phyloP scores from a whole-genome alignment of 805 yeast species.

The Helenozyma baotianmanensis region DNA sequence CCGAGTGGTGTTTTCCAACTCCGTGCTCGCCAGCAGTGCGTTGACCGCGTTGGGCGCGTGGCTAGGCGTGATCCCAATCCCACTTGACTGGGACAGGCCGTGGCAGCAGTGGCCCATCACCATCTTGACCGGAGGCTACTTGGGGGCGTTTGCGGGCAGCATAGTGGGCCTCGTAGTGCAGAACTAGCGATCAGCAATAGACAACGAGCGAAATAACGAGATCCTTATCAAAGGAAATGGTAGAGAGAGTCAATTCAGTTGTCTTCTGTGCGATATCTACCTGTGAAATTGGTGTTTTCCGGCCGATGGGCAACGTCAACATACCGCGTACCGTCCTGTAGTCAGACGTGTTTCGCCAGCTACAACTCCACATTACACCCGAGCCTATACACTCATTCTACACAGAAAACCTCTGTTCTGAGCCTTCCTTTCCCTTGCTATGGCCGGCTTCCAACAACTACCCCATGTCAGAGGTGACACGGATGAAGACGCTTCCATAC shows the following conservation, averaged over 20 bases:
- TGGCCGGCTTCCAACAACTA: constrained; percentile 29
- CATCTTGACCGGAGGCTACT: constrained; percentile 68
- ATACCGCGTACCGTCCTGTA: no score
- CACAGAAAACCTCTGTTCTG: no score
- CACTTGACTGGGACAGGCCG: constrained; percentile 95
- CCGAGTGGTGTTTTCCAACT: constrained; percentile 27
- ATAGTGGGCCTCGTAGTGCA: constrained; percentile 3
- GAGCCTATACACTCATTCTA: no score
- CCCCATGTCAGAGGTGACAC: constrained; percentile 36
- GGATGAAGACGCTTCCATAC: constrained; percentile 41
- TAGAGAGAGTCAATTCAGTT: neutral
- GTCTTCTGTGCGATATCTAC: no score
- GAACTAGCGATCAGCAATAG: no score
- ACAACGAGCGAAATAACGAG: neutral
- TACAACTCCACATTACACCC: no score
- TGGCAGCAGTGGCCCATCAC: constrained; percentile 98
- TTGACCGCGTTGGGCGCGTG: constrained; percentile 62
- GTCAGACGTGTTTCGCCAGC: no score
- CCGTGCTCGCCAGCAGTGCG: constrained; percentile 24
- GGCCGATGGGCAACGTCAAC: no score
- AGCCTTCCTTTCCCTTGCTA: no score
- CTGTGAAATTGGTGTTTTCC: no score
- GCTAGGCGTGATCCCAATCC: constrained; percentile 91
- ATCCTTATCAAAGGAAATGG: neutral
- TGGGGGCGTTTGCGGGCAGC: constrained; percentile 64